Conservation (phyloP, 225 moss, liverwort and hornwort species). For the Straminergon stramineum region DNA sequence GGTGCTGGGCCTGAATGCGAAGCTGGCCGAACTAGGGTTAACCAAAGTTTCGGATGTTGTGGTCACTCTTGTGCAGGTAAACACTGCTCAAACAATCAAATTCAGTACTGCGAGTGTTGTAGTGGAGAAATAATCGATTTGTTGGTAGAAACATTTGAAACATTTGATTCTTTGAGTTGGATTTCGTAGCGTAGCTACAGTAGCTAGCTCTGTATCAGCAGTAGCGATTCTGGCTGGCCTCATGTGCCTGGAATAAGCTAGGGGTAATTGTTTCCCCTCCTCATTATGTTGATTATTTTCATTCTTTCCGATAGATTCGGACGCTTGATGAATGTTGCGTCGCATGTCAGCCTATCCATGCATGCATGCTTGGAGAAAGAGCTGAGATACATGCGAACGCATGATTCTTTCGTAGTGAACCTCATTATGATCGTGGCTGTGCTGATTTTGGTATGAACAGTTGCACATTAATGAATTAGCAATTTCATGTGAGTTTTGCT, state of each 20-base stretch:
- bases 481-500: not conserved
- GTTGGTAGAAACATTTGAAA: not conserved
- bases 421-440: not conserved
- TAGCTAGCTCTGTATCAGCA: not conserved
- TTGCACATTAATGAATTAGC: not conserved
- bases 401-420: not conserved
- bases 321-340: not conserved
- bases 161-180: not conserved
- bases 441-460: not conserved
- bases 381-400: not conserved
- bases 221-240: not conserved
- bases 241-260: not conserved
- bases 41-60: not conserved
- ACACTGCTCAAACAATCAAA: not conserved
- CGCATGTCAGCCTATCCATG: slow-evolving; percentile 2
- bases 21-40: not conserved
- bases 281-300: not conserved
- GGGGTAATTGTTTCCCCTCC: not conserved
- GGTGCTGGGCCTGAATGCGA: slow-evolving; percentile 9
- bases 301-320: not conserved
- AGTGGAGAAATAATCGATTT: not conserved
- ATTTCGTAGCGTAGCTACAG: not conserved
- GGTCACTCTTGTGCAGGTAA: slow-evolving; percentile 19
- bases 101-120: not conserved
- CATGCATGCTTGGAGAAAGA: not conserved